Base-by-base conservation (phyloP, 208 protist species). In the Blechomonas ayalai region DNA sequence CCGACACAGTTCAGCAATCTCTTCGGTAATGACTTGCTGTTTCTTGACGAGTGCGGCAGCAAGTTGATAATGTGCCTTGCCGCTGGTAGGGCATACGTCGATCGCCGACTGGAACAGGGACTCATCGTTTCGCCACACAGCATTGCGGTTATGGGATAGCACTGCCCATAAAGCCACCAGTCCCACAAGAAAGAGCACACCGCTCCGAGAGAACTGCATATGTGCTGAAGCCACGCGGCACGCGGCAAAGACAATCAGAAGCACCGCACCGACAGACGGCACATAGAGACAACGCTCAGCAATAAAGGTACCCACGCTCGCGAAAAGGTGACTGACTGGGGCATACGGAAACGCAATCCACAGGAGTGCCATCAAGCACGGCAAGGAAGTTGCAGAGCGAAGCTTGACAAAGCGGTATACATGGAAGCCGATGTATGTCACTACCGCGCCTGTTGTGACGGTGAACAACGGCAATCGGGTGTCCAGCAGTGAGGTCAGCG, bases 221-320 rank as follows among this genome's bases (percentile, higher is more conserved):
- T 12, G 34, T 39, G 39, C 39, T 50, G 41, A n/a, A 1, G 47
- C 40, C 9, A 55, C 62, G 25, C 57, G 52, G 8, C 55, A 71
- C 1, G 24, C 22, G 20, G 15, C 27, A 52, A 52, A 61, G n/a
- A 52, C 52, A 13, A 78, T 28, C 10, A 79, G 28, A 10, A 86
- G 39, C 10, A 57, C 80, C 20, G 54, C 57, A 6, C 75, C 76
- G 33, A 87, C 48, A 9, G 83, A 92, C 0, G 90, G 84, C 4
- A 84, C 45, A 52, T 96, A 96, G 18, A 95, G 67, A 28, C 82
- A 84, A 22, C 90, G 67, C 68, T 96, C 90, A 2, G 73, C 75
- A 15, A 95, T 67, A 37, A 95, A 78, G 12, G 87, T 94, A 35
- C 84, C 84, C 16, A 90, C 64, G 18, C 51, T 39, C 26, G 94